Conservation (phyloP, 306 rosid species). For the Corylus avellana region DNA sequence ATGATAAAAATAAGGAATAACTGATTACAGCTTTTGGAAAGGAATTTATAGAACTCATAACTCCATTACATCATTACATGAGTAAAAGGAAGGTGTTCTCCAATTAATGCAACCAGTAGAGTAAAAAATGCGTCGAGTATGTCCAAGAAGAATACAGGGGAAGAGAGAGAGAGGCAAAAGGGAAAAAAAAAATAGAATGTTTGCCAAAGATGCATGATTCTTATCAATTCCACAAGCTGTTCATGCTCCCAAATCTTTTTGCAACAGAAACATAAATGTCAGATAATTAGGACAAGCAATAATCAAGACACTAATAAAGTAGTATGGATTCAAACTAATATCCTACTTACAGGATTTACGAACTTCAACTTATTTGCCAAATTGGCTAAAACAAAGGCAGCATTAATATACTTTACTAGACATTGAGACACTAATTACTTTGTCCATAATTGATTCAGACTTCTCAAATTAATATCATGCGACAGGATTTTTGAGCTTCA, state of each 20-base stretch:
- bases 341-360: background rate
- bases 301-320: background rate
- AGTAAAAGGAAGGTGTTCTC: background rate
- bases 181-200: background rate
- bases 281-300: background rate
- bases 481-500: constrained; percentile 2
- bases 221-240: background rate
- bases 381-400: background rate
- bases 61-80: background rate
- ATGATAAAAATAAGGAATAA: background rate
- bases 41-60: background rate
- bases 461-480: background rate
- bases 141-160: background rate
- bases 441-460: background rate
- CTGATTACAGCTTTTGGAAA: background rate
- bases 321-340: background rate
- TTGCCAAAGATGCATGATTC: background rate
- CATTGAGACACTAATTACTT: background rate
- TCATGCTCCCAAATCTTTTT: background rate
- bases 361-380: background rate
- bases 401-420: background rate
- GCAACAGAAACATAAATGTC: background rate
- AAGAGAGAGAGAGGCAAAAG: no score
- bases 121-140: background rate
- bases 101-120: background rate